Base-by-base conservation (phyloP, 2,329 filamentous ascomycete species). In the Triangularia setosa region DNA sequence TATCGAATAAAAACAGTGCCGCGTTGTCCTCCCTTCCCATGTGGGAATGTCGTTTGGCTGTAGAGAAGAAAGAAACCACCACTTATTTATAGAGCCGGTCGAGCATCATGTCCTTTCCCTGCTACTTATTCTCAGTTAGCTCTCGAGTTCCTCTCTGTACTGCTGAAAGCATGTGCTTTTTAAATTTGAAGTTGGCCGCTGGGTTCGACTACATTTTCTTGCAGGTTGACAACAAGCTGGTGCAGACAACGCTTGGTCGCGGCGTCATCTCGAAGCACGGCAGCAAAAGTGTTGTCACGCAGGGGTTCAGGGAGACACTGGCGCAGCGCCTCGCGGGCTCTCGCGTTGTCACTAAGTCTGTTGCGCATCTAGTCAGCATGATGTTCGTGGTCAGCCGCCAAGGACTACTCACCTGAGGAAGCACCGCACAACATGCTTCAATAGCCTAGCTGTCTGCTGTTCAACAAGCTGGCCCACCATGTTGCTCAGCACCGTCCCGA, bases 391-490 rank as follows among this genome's bases (percentile, higher is more conserved):
- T 24, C 6, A 27, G n/a, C 18, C 12, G 7, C 11, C 23, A 11
- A 21, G 8, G n/a, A 21, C 7, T 1, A 24, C 87, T 71, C 81
- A 96, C 92, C 95, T 87, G 74, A 99, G 84, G 77, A 99, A 99
- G 79, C 95, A 99, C 70, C 95, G 85, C 33, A 99, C 95, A 64
- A 99, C 95, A 75, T 99, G 95, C 84, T 99, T 99, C 24, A 99
- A 86, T 56, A 99, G 83, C 60, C 95, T 86, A 28, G 96, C 95
- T 1, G 95, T 99, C 79, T 99, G 95, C 74, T 97, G 94, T 78
- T 99, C 95, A 44, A 98, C 95, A 40, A 99, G 85, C 79, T 98
- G 94, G 61, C 90, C 93, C 64, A 99, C 95, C 95, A 99, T 99
- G 75, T 98, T 99, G 80, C 92, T 97, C 44, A 99, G 82, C 5